Conservation (phyloP, 1,284 basidiomycete genomes). For the Cryptococcus amylolentus region DNA sequence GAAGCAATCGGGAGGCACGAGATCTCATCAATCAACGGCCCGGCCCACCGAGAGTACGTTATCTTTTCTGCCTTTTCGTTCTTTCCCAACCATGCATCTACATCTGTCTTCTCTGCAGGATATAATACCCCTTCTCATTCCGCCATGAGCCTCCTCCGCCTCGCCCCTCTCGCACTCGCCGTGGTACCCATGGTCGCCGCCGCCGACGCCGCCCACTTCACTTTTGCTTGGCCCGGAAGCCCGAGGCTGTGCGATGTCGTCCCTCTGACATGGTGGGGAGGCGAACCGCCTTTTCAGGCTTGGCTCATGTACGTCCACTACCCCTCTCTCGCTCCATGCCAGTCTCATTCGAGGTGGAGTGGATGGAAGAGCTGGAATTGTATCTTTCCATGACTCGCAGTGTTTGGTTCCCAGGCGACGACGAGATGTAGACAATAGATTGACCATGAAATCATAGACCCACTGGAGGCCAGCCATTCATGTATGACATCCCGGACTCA, state of each 20-base stretch:
- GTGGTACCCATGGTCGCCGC: neutral
- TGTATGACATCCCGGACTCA: constrained; percentile 30
- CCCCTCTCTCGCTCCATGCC: neutral
- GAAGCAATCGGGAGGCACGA: too few relatives aligned
- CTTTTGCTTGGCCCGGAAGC: constrained; percentile 26
- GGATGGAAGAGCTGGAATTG: neutral
- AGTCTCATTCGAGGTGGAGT: too few relatives aligned
- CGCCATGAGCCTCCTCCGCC: neutral
- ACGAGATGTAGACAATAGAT: neutral
- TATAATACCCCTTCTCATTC: too few relatives aligned
- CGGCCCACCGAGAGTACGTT: too few relatives aligned
- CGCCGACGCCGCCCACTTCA: constrained; percentile 12
- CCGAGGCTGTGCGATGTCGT: constrained; percentile 29
- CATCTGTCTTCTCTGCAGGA: neutral
- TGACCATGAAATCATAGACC: constrained; percentile 13
- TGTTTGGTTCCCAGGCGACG: too few relatives aligned
- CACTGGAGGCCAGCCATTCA: constrained; percentile 24
- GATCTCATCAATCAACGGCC: too few relatives aligned
- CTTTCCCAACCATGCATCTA: too few relatives aligned
- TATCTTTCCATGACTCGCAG: too few relatives aligned
- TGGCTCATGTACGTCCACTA: constrained; percentile 25
- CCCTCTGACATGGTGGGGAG: constrained; percentile 24
- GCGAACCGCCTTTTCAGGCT: constrained; percentile 23
- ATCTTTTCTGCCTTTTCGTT: too few relatives aligned
- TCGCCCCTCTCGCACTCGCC: neutral